Evolutionary conservation across 495 filamentous ascomycete species (phyloP).

Genomic region (Penicillium turbatum): DNA sequence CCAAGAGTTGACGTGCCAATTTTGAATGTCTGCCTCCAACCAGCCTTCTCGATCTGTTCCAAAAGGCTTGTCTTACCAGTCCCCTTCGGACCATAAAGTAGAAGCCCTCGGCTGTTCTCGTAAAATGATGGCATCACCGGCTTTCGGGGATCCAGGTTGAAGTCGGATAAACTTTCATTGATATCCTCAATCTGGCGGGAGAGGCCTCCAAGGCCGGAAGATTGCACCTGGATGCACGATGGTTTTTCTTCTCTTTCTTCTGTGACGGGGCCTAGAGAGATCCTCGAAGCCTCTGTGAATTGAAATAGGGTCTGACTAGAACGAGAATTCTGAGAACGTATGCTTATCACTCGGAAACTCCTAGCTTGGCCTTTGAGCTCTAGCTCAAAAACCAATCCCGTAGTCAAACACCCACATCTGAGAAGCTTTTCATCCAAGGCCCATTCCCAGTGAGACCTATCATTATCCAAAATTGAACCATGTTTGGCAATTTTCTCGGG

Average conservation of each 20-base stretch:
- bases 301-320: slow-evolving; percentile 34
- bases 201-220: slow-evolving; percentile 56
- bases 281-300: slow-evolving; percentile 29
- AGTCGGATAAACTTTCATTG: slow-evolving; percentile 61
- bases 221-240: slow-evolving; percentile 25
- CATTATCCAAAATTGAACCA: slow-evolving; percentile 36
- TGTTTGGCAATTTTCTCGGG: slow-evolving; percentile 30
- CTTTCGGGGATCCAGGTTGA: slow-evolving; percentile 38
- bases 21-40: slow-evolving; percentile 63
- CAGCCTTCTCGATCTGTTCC: slow-evolving; percentile 56
- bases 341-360: slow-evolving; percentile 39
- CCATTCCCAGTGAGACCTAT: slow-evolving; percentile 61
- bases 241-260: slow-evolving; percentile 13
- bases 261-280: slow-evolving; percentile 31
- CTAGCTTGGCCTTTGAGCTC: slow-evolving; percentile 46
- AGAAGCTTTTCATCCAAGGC: slow-evolving; percentile 54
- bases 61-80: slow-evolving; percentile 77
- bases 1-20: slow-evolving; percentile 54
- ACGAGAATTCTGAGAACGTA: slow-evolving; percentile 25
- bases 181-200: slow-evolving; percentile 57
- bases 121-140: slow-evolving; percentile 42
- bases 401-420: slow-evolving; percentile 41
- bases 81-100: slow-evolving; percentile 79
- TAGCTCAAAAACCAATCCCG: slow-evolving; percentile 43
- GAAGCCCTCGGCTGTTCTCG: slow-evolving; percentile 50